Conservation (phyloP, 106 monocot genomes). For the Acanthochlamys bracteata region DNA sequence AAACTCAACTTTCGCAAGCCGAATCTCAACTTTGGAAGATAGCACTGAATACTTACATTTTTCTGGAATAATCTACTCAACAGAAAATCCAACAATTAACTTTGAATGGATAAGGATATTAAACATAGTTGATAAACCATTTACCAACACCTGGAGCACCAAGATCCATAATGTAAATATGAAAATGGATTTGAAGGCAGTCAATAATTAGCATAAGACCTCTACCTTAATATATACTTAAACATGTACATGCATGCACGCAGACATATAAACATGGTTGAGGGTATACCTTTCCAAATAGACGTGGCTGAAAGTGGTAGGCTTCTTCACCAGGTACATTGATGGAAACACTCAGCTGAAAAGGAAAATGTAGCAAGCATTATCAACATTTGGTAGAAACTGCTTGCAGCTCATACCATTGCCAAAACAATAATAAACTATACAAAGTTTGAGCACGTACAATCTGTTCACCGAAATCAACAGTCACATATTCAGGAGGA, state of each 20-base stretch:
- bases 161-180: no score
- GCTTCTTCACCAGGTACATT: slow-evolving; percentile 65
- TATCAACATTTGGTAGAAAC: background rate
- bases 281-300: slow-evolving; percentile 72
- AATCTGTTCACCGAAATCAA: slow-evolving; percentile 94
- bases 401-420: no score
- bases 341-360: slow-evolving; percentile 62
- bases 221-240: no score
- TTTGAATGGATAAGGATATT: no score
- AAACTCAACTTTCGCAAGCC: slow-evolving; percentile 54
- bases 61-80: slow-evolving; percentile 58
- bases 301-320: slow-evolving; percentile 78
- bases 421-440: no score
- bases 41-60: slow-evolving; percentile 61
- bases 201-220: no score
- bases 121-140: no score
- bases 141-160: no score
- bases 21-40: slow-evolving; percentile 64
- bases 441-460: slow-evolving; percentile 39
- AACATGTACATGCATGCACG: no score
- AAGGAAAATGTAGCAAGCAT: background rate
- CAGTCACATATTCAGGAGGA: slow-evolving; percentile 36
- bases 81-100: background rate
- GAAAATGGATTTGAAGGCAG: no score
- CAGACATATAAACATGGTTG: no score